Base-by-base conservation (phyloP, 2,329 filamentous ascomycete species). In the Hyphodiscus sp. region DNA sequence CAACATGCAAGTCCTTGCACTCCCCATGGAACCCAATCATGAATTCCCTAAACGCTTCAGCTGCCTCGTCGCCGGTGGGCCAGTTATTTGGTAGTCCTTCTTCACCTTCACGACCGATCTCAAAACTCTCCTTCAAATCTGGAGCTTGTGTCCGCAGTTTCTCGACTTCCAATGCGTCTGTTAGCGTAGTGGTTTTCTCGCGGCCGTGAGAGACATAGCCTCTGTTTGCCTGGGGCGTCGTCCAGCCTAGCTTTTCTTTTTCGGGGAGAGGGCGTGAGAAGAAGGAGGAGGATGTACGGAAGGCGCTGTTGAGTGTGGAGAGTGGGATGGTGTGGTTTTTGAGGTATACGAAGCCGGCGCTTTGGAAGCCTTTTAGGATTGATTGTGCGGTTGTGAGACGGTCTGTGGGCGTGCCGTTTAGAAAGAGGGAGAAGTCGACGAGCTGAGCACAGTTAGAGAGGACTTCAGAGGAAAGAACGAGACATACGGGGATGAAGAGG, bases 281-380 rank as follows among this genome's bases (percentile, higher is more conserved):
- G 75, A 92, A 91, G 57, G 75, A 72, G 48, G 84, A 82, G 5
- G 87, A 91, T 53, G 78, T 76, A 57, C 74, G 68, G 68, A 94
- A 95, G 55, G 86, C 78, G 53, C 77, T 70, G 55, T 78, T 69
- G 13, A 90, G 73, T 10, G 78, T 76, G 9, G 78, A 72, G 2
- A 79, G 64, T 0, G 83, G 71, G 56, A 96, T 86, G 42, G 86
- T 81, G 61, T 92, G 85, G 69, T 92, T 88, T 63, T 85, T 85
- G 41, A 95, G 81, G 71, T 96, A 96, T 66, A 96, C 81, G 75
- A 96, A 96, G 53, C 91, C 91, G 2, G 91, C 87, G 1, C 80
- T 85, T 64, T 91, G 87, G 74, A 96, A 95, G 43, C 89, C 91
- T 50, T 82, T 67, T 13, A 92, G 82, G 61, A 96, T 84, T 42